Percentiles rank a stretch among this genome's conserved stretches.
Conservation (phyloP, 1,284 basidiomycete genomes). For the Apiotrichum veenhuisii region DNA sequence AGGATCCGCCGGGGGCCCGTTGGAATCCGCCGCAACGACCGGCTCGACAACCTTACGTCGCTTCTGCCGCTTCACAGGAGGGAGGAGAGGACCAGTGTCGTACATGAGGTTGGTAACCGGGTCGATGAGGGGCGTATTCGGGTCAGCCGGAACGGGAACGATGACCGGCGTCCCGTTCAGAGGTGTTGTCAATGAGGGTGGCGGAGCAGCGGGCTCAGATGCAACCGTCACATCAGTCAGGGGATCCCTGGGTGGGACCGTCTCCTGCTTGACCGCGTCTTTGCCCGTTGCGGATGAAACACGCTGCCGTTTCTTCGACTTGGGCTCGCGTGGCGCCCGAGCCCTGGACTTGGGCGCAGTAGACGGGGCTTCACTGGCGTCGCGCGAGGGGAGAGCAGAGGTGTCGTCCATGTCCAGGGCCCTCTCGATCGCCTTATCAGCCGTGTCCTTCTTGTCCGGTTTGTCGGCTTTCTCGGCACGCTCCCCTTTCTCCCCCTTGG, state of each 20-base stretch:
- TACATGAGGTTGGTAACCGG: conserved; percentile 12
- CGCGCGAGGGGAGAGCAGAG: conserved; percentile 24
- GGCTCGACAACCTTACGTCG: conserved; percentile 24
- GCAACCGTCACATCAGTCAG: neutral
- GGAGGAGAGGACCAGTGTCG: conserved; percentile 26
- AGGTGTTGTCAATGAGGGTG: conserved; percentile 1
- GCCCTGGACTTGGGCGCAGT: conserved; percentile 26
- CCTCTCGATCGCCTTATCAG: neutral
- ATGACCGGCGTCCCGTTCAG: neutral
- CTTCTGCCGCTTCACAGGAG: conserved; percentile 39
- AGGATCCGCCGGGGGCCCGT: conserved; percentile 2
- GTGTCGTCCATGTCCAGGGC: neutral
- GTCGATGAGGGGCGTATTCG: conserved; percentile 7
- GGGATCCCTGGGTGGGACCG: neutral
- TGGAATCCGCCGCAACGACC: conserved; percentile 13
- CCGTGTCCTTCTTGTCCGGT: neutral
- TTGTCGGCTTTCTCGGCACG: no score
- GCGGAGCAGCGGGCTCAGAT: conserved; percentile 1
- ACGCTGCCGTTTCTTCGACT: conserved; percentile 37
- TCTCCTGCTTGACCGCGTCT: conserved; percentile 7
- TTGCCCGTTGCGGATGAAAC: conserved; percentile 24
- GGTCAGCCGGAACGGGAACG: neutral
- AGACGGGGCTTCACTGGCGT: conserved; percentile 30
- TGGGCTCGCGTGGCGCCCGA: conserved; percentile 21
- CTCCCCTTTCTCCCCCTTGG: no score